Conservation (phyloP, 148 eudicot species). For the Rhododendron vialii region DNA sequence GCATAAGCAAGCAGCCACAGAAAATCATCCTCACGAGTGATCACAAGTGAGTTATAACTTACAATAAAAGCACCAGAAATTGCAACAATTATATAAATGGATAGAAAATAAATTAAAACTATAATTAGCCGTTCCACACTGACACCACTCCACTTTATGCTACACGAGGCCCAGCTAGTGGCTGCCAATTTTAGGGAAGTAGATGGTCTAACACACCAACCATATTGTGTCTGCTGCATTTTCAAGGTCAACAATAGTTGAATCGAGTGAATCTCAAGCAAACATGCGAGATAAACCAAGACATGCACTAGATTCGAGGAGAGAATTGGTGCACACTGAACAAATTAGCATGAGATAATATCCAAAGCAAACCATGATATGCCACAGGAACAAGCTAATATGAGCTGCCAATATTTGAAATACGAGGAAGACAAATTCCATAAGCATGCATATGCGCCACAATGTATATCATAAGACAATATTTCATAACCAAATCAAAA, state of each 20-base stretch:
- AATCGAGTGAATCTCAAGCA: neutral
- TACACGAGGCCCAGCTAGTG: neutral
- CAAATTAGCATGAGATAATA: neutral
- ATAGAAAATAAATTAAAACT: neutral
- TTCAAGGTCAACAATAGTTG: neutral
- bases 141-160: neutral
- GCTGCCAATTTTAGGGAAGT: neutral
- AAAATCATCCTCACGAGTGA: neutral
- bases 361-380: neutral
- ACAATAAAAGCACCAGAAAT: neutral
- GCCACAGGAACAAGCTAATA: slow-evolving; percentile 6
- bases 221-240: neutral
- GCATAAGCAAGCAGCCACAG: neutral
- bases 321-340: neutral
- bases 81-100: neutral
- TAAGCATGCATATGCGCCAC: slow-evolving; percentile 13
- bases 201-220: neutral
- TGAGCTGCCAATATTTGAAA: slow-evolving; percentile 6
- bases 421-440: neutral
- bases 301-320: neutral
- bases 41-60: neutral
- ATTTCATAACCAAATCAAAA: slow-evolving; percentile 27
- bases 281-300: neutral
- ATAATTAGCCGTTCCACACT: neutral
- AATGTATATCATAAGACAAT: slow-evolving; percentile 16